Evolutionary conservation across 768 basidiomycete species (phyloP).

Genomic region (Paxillus involutus): DNA sequence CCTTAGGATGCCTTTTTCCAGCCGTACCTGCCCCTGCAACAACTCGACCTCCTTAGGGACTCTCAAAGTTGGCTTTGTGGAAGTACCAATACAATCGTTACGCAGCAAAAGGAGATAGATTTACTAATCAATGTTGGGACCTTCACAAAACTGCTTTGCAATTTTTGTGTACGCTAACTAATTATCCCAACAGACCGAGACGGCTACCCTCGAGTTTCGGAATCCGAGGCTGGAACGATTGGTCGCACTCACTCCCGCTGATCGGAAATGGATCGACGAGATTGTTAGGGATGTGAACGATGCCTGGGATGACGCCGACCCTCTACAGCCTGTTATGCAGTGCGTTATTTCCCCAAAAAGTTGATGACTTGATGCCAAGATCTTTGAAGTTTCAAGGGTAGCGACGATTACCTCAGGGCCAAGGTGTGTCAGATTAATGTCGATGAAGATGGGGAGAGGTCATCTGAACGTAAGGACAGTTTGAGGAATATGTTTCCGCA

Average conservation of each 20-base stretch:
- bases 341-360: constrained; percentile 36
- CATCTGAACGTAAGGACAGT: constrained; percentile 34
- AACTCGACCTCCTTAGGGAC: constrained; percentile 82
- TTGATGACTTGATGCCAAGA: neutral
- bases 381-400: constrained; percentile 80
- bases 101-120: constrained; percentile 90
- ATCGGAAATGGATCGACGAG: constrained; percentile 98
- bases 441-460: neutral
- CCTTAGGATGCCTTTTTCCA: constrained; percentile 91
- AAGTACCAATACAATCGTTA: constrained; percentile 95
- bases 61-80: constrained; percentile 87
- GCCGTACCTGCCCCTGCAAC: constrained; percentile 94
- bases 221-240: constrained; percentile 78
- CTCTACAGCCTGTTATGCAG: constrained; percentile 61
- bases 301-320: constrained; percentile 69
- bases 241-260: constrained; percentile 83
- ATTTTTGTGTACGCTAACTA: neutral
- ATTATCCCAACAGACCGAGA: constrained; percentile 67
- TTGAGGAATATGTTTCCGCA: constrained; percentile 92
- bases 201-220: constrained; percentile 81
- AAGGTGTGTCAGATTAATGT: constrained; percentile 50
- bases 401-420: constrained; percentile 89
- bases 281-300: constrained; percentile 85
- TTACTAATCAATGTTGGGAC: constrained; percentile 78
- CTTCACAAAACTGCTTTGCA: neutral